Percentiles rank a stretch among this genome's conserved stretches.
Evolutionary conservation across 768 basidiomycete species (phyloP).

Genomic region (Boletus subparvulus): DNA sequence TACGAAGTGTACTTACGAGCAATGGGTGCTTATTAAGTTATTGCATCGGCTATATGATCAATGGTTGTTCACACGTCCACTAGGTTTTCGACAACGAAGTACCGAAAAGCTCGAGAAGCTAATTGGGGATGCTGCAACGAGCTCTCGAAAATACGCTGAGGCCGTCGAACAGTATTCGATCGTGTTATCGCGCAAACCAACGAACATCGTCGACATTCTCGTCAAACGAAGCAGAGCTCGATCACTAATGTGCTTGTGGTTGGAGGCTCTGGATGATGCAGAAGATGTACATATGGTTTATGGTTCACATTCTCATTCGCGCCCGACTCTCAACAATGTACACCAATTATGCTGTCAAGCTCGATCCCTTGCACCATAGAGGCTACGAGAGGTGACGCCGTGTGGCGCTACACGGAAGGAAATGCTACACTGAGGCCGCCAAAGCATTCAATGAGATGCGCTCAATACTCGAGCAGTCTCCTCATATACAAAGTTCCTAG

Average conservation of each 20-base stretch:
- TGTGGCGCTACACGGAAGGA: background rate
- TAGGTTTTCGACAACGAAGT: too few relatives aligned
- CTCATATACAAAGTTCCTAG: background rate
- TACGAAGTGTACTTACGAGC: too few relatives aligned
- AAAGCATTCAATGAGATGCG: background rate
- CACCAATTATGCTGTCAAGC: background rate
- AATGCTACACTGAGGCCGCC: background rate
- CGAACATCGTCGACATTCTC: background rate
- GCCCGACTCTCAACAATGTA: background rate
- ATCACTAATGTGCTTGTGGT: background rate
- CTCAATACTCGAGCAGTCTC: background rate
- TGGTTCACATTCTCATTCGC: background rate
- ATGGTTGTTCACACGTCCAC: too few relatives aligned
- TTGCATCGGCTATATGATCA: too few relatives aligned
- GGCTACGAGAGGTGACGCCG: background rate
- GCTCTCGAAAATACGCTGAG: background rate
- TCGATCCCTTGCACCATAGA: background rate
- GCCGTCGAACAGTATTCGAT: background rate
- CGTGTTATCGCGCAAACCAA: background rate
- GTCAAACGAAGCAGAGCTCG: conserved; percentile 1
- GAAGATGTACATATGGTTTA: too few relatives aligned
- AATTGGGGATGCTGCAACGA: background rate
- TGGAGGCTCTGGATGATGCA: background rate
- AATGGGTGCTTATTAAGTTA: too few relatives aligned
- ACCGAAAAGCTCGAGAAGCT: background rate